These are phyloP conservation scores for Rubia balearica DNA, from an alignment of 305 asterid species.

Conservation along the genomic window DNA sequence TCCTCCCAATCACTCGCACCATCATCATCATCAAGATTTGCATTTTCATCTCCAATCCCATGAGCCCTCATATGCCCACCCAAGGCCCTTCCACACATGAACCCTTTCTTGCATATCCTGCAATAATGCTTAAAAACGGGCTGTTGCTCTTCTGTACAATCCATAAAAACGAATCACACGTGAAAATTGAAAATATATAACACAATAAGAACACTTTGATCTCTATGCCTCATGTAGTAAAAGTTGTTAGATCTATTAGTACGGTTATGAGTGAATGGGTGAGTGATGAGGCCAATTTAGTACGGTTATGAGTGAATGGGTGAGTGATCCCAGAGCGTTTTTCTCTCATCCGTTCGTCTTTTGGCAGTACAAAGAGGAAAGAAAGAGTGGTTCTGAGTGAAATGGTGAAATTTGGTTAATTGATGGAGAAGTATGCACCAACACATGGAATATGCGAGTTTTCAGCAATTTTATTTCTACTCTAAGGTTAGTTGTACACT, in stretches of 20 bases:
- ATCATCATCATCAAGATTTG: conserved; percentile 49
- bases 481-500: no score
- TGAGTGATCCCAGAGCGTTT: conserved; percentile 40
- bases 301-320: neutral
- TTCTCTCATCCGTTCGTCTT: conserved; percentile 39
- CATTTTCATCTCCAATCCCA: conserved; percentile 66
- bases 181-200: neutral
- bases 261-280: neutral
- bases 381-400: neutral
- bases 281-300: neutral
- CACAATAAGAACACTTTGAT: neutral
- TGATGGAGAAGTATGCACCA: neutral
- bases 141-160: conserved; percentile 42
- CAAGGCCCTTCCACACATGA: conserved; percentile 86
- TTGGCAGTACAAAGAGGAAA: neutral
- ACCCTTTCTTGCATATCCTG: conserved; percentile 88
- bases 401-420: neutral
- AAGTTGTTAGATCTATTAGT: conserved; percentile 26
- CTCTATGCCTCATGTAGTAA: conserved; percentile 31
- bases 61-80: conserved; percentile 99
- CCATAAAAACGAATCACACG: conserved; percentile 33
- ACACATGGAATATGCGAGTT: neutral
- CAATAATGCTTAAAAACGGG: conserved; percentile 75
- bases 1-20: conserved; percentile 70
- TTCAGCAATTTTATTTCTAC: neutral